Evolutionary conservation across 352 stramenopile species (phyloP), one percentile per base, ranked within the genome.

Genomic region (Phytophthora fragariae): DNA sequence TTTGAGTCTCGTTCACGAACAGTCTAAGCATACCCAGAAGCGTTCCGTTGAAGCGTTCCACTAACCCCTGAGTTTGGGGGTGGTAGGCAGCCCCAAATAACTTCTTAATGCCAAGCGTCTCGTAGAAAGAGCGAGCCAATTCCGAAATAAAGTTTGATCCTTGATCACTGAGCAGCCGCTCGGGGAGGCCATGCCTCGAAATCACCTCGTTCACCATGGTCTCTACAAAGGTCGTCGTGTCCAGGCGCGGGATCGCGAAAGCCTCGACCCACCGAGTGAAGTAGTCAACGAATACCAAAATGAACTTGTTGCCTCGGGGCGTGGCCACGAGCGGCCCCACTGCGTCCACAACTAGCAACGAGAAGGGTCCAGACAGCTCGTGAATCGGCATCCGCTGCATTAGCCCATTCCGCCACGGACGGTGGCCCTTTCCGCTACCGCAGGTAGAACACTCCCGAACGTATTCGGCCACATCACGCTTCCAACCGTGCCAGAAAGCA

Each of bases 331-430:
- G 10, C 1, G 56, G 35, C 6, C 37, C 56, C 4, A 62, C 24
- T 1, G 56, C 56, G 24, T 53, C 37, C 2, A 62, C 56, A 2
- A 62, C 56, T 1, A 39, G n/a, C 24, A 68, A 33, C 11, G 52
- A 68, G 52, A 68, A 68, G 3, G 62, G 62, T 24, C 62, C 62
- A 10, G 33, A 15, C 11, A 62, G 37, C 5, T 68, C 52, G 19
- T 61, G 21, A 2, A 68, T 41, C 1, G 50, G 52, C 62, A 68
- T 68, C 5, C 53, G 52, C 24, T 68, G 52, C 62, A 68, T 61
- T 4, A 53, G 27, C 8, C 62, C 52, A 15, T 47, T 41, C 5
- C 17, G 15, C 52, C 62, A 68, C 3, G 52, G 62, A 24, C 62
- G 50, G 17, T 60, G 60, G n/a, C 50, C 62, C 41, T 68, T 10